Evolutionary conservation across 2,329 filamentous ascomycete species (phyloP), one percentile per base, ranked within the genome.

Genomic region (Emericellopsis atlantica): DNA sequence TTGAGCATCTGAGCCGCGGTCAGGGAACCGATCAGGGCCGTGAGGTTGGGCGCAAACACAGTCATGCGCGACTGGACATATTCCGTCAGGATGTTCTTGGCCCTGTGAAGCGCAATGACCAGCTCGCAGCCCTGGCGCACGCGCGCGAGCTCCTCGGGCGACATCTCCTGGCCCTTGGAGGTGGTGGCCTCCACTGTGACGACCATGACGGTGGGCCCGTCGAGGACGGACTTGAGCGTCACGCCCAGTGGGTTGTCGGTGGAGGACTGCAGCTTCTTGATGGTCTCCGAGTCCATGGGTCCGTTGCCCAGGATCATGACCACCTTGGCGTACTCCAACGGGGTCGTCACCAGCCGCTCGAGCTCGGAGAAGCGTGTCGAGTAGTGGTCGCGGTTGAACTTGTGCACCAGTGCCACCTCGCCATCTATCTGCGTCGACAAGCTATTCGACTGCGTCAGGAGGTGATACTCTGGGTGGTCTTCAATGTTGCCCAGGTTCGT

Each of bases 11-110:
- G 90, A 4, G 92, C 92, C 7, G 92, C 90, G 3, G 90, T 95
- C 15, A 95, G 72, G 1, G 90, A 92, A 15, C 92, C 92, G 43
- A 98, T 84, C 15, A 98, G 74, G 2, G 79, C 81, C 1, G 92
- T 95, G 41, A 96, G 65, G 53, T 98, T 98, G 0, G 92, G 92
- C 5, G 92, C 92, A 56, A 96, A 96, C 29, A 94, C 72, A 49
- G 84, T 92, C 86, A 98, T 96, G 46, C 92, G 84, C 31, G 90
- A 95, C 62, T 95, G 86, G 14, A 98, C 92, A 54, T 95, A 98
- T 56, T 92, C 83, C 2, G 86, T 94, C 41, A 98, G 72, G 1
- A 80, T 84, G 46, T 76, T 81, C 61, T 95, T 95, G 23, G 90
- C 88, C 48, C 74, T 79, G 57, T 96, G 87, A 9, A 98, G 77